A percentile compares a stretch with the other conserved stretches of the same genome.
These are phyloP conservation scores for Halenospora varia DNA, from an alignment of 495 filamentous ascomycete genomes.

Conservation along the genomic window DNA sequence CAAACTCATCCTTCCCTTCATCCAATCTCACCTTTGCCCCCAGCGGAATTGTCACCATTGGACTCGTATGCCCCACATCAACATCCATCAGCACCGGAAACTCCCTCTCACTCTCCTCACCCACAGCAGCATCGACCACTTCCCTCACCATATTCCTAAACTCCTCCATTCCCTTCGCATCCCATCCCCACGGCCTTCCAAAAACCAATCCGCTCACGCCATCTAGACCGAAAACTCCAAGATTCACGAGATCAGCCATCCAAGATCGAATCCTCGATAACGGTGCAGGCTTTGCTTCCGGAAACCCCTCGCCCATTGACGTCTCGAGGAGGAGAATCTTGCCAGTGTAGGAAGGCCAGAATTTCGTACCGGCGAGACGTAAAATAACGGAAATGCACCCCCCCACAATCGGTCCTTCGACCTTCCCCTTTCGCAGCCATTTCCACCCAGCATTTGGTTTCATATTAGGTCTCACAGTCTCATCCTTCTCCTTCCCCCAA, in stretches of 20 bases:
- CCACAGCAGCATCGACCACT: slow-evolving; percentile 17
- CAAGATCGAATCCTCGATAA: slow-evolving; percentile 19
- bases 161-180: slow-evolving; percentile 20
- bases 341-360: slow-evolving; percentile 23
- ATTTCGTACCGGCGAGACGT: slow-evolving; percentile 25
- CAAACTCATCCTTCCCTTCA: slow-evolving; percentile 29
- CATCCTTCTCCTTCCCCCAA: not conserved
- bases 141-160: slow-evolving; percentile 21
- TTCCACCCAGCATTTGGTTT: slow-evolving; percentile 12
- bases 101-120: slow-evolving; percentile 16
- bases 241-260: slow-evolving; percentile 31
- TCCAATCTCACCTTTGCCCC: slow-evolving; percentile 27
- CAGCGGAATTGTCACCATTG: slow-evolving; percentile 31
- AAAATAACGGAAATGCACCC: slow-evolving; percentile 28
- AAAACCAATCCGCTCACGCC: slow-evolving; percentile 29
- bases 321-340: slow-evolving; percentile 32
- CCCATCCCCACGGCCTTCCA: slow-evolving; percentile 28
- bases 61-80: slow-evolving; percentile 33
- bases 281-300: slow-evolving; percentile 16
- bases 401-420: slow-evolving; percentile 29
- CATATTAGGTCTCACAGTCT: not conserved
- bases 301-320: slow-evolving; percentile 21
- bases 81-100: slow-evolving; percentile 30
- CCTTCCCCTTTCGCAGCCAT: slow-evolving; percentile 24
- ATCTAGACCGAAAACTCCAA: slow-evolving; percentile 32